phyloP scores from a whole-genome alignment of 805 yeast species.

The Metschnikowia cubensis region DNA sequence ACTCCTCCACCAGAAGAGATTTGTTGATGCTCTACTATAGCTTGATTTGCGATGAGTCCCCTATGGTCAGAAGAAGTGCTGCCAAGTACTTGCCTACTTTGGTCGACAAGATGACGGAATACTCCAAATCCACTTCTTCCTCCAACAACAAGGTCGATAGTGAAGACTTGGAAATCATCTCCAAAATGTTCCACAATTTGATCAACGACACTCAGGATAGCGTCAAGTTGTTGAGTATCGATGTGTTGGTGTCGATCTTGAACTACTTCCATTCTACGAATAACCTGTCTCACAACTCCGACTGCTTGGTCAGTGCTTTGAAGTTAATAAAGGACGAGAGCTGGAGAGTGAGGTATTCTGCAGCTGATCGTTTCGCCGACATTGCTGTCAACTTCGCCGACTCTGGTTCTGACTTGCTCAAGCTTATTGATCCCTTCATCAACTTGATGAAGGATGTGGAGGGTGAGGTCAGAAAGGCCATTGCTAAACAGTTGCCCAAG shows the following conservation, averaged over 20 bases:
- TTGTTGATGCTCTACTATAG: constrained; percentile 65
- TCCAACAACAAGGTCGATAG: constrained; percentile 38
- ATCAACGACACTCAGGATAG: constrained; percentile 90
- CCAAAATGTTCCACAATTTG: constrained; percentile 76
- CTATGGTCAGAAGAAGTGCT: constrained; percentile 96
- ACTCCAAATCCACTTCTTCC: constrained; percentile 40
- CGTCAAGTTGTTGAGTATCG: constrained; percentile 85
- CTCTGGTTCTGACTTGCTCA: constrained; percentile 50
- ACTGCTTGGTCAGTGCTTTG: constrained; percentile 60
- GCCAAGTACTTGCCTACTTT: constrained; percentile 78
- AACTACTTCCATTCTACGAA: constrained; percentile 57
- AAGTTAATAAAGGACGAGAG: constrained; percentile 81
- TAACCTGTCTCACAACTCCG: constrained; percentile 57
- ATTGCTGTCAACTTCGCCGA: constrained; percentile 63
- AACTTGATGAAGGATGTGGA: constrained; percentile 84
- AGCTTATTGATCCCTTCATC: constrained; percentile 69
- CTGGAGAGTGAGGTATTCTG: constrained; percentile 98
- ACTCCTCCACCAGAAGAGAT: constrained; percentile 51
- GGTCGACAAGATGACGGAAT: constrained; percentile 48
- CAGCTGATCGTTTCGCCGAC: constrained; percentile 85
- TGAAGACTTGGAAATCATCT: constrained; percentile 71
- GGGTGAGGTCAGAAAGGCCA: constrained; percentile 92
- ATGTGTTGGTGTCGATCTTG: constrained; percentile 79
- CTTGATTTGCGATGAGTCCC: constrained; percentile 84
- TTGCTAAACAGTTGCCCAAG: constrained; percentile 85